phyloP scores from a whole-genome alignment of 495 filamentous ascomycete species.

The Xylaria nigripes region DNA sequence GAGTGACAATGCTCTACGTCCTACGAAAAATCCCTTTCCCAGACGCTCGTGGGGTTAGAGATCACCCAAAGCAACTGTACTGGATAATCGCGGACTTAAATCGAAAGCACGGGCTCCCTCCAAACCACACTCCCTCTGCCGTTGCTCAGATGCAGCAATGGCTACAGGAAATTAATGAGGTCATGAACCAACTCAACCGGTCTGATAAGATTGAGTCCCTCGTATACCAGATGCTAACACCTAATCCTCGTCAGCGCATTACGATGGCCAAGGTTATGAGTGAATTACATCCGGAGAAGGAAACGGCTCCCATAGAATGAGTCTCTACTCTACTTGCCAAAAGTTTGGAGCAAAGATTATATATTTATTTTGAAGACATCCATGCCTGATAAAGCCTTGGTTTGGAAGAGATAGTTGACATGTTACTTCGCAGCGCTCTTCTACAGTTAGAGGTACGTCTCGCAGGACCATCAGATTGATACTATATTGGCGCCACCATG shows the following conservation, averaged over 20 bases:
- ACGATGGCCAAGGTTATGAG: conserved; percentile 33
- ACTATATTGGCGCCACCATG: not conserved
- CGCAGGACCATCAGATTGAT: not conserved
- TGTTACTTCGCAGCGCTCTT: not conserved
- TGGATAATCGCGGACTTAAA: conserved; percentile 41
- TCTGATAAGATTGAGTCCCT: conserved; percentile 35
- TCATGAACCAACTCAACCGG: conserved; percentile 27
- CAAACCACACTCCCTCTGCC: conserved; percentile 22
- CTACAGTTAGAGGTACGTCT: not conserved
- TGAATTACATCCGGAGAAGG: conserved; percentile 28
- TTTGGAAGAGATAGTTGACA: not conserved
- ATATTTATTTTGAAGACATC: not conserved
- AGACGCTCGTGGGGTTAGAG: conserved; percentile 33
- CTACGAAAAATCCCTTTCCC: conserved; percentile 40
- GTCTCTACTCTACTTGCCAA: not conserved
- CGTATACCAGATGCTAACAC: conserved; percentile 38
- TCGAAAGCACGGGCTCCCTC: conserved; percentile 15
- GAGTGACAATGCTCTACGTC: conserved; percentile 44
- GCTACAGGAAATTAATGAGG: conserved; percentile 36
- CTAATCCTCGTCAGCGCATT: conserved; percentile 35
- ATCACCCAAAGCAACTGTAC: conserved; percentile 36
- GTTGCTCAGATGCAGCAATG: conserved; percentile 39
- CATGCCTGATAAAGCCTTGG: not conserved
- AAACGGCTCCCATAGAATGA: not conserved
- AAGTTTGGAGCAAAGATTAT: not conserved